A percentile compares a stretch with the other conserved stretches of the same genome.
Evolutionary conservation across 305 asterid species (phyloP).

Genomic region (Caryopteris hybrid): DNA sequence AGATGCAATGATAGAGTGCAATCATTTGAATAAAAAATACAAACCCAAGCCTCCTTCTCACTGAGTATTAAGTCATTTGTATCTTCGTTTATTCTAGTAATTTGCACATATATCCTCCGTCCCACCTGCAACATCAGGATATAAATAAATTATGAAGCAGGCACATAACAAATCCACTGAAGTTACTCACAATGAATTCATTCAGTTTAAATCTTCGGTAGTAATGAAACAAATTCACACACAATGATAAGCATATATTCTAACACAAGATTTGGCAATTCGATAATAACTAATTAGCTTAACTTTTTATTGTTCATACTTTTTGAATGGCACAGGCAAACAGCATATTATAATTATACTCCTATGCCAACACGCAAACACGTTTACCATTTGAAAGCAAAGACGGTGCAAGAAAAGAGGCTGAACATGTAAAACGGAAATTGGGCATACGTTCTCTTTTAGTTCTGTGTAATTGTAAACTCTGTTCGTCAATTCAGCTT

Average conservation of each 20-base stretch:
- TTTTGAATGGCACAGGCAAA: background rate
- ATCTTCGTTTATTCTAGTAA: constrained; percentile 83
- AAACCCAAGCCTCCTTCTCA: constrained; percentile 90
- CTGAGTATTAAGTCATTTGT: constrained; percentile 91
- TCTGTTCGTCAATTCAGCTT: constrained; percentile 81
- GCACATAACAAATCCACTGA: background rate
- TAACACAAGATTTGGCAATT: background rate
- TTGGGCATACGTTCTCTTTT: constrained; percentile 64
- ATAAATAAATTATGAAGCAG: background rate
- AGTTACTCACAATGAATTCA: background rate
- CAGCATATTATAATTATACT: constrained; percentile 4
- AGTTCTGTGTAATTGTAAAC: constrained; percentile 68
- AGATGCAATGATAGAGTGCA: constrained; percentile 1
- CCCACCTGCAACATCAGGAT: constrained; percentile 66
- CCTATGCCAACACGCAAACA: background rate
- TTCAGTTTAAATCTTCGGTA: background rate
- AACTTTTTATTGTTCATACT: background rate
- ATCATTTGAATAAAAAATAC: constrained; percentile 27
- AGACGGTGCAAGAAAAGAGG: constrained; percentile 3
- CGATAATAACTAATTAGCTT: background rate
- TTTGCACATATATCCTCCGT: constrained; percentile 59
- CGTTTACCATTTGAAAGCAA: background rate
- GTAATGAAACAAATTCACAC: background rate
- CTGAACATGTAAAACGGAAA: constrained; percentile 10
- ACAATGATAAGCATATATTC: background rate